A percentile compares a stretch with the other conserved stretches of the same genome.
These are phyloP conservation scores for Thinopyrum elongatum DNA, from an alignment of 176 grass and related monocot species.

Conservation along the genomic window DNA sequence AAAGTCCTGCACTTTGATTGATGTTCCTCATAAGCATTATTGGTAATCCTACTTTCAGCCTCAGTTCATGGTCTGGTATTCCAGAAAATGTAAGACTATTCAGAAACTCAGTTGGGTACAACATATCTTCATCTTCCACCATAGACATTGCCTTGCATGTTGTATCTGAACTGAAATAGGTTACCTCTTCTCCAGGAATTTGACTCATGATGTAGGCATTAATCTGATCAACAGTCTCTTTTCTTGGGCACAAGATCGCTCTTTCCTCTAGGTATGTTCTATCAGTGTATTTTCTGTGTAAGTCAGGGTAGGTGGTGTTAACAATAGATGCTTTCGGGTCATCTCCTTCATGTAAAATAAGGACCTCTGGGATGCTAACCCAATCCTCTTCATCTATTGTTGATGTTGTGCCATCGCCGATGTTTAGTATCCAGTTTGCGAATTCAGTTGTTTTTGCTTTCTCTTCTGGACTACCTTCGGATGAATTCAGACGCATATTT, in stretches of 20 bases:
- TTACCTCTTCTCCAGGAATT: too few species aligned
- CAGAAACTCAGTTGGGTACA: too few species aligned
- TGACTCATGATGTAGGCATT: not conserved
- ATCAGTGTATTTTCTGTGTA: not conserved
- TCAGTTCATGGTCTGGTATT: too few species aligned
- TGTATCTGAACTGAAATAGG: not conserved
- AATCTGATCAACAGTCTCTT: not conserved
- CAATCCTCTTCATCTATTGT: not conserved
- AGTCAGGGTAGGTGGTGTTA: not conserved
- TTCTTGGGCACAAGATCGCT: not conserved
- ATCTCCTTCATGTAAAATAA: too few species aligned
- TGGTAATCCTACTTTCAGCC: too few species aligned
- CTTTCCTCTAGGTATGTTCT: not conserved
- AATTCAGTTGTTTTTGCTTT: not conserved
- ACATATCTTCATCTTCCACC: not conserved
- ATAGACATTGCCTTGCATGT: not conserved
- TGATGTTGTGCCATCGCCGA: not conserved
- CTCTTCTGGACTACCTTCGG: not conserved
- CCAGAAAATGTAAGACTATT: too few species aligned
- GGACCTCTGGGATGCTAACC: too few species aligned
- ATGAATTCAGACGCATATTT: conserved; percentile 10
- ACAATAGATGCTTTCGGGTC: not conserved
- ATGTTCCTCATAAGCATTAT: too few species aligned
- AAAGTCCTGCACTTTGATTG: too few species aligned
- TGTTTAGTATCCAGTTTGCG: not conserved